These are phyloP conservation scores for Musa balbisiana DNA, from an alignment of 202 grass and related monocot genomes.

Conservation along the genomic window DNA sequence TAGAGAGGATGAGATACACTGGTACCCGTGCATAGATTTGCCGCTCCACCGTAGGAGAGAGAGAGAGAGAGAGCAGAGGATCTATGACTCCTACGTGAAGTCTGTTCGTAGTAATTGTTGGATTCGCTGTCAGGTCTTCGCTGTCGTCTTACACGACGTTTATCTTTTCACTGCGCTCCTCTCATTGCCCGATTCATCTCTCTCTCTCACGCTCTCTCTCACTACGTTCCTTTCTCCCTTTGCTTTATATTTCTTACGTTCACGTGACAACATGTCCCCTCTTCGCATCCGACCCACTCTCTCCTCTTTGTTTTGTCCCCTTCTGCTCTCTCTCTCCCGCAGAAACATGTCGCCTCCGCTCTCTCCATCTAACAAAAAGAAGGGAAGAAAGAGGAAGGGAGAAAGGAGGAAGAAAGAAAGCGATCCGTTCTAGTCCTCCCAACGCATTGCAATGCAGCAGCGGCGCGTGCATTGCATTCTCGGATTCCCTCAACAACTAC, in stretches of 20 bases:
- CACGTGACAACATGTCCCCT: conserved; percentile 4
- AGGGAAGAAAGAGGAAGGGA: background rate
- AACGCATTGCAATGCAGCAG: background rate
- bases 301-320: background rate
- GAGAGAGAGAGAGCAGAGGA: too few relatives aligned
- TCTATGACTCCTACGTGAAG: too few relatives aligned
- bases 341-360: background rate
- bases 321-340: background rate
- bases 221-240: background rate
- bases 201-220: background rate
- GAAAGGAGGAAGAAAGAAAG: background rate
- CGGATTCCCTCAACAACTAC: background rate
- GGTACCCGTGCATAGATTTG: too few relatives aligned
- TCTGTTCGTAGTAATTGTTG: too few relatives aligned
- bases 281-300: background rate
- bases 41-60: too few relatives aligned
- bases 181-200: too few relatives aligned
- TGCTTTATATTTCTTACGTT: background rate
- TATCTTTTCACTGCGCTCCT: too few relatives aligned
- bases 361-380: background rate
- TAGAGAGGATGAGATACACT: too few relatives aligned
- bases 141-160: too few relatives aligned
- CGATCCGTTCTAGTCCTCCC: background rate
- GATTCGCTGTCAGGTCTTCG: too few relatives aligned
- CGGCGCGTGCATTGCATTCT: background rate